phyloP scores from a whole-genome alignment of 768 basidiomycete genomes.

The Pilatotrama ljubarskyi region DNA sequence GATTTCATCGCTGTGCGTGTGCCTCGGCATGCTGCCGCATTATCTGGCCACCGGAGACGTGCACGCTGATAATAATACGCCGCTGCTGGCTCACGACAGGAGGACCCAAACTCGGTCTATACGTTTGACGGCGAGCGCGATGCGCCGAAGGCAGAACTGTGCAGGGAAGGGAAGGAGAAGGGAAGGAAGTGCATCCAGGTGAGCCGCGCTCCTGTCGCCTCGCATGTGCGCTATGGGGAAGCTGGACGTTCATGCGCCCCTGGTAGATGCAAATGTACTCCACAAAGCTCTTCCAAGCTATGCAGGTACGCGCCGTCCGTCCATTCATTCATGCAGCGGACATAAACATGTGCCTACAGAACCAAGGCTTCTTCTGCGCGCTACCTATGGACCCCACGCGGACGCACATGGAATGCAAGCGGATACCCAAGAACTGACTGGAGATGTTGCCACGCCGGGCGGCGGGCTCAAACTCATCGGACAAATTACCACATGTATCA shows the following conservation, averaged over 20 bases:
- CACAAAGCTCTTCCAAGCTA: slow-evolving; percentile 62
- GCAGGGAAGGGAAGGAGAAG: slow-evolving; percentile 46
- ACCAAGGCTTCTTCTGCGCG: slow-evolving; percentile 67
- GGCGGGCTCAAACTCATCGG: background rate
- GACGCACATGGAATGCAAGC: slow-evolving; percentile 71
- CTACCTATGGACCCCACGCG: slow-evolving; percentile 63
- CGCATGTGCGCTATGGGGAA: background rate
- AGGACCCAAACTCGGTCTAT: slow-evolving; percentile 51
- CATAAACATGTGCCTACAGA: slow-evolving; percentile 35
- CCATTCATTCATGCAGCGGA: background rate
- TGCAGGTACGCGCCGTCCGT: slow-evolving; percentile 55
- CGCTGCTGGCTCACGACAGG: slow-evolving; percentile 33
- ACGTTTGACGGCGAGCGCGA: slow-evolving; percentile 64
- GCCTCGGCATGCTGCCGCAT: background rate
- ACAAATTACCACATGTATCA: background rate
- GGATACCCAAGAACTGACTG: slow-evolving; percentile 44
- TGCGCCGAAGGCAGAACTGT: slow-evolving; percentile 58
- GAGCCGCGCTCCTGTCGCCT: slow-evolving; percentile 24
- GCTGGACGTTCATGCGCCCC: background rate
- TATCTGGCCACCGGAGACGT: background rate
- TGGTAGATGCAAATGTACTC: slow-evolving; percentile 61
- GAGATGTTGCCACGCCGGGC: background rate
- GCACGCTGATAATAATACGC: background rate
- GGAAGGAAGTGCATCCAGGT: slow-evolving; percentile 58
- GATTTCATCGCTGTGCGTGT: slow-evolving; percentile 36